A percentile compares a stretch with the other conserved stretches of the same genome.
These are phyloP conservation scores for Gardenia jasminoides DNA, from an alignment of 257 asterid genomes.

Conservation along the genomic window DNA sequence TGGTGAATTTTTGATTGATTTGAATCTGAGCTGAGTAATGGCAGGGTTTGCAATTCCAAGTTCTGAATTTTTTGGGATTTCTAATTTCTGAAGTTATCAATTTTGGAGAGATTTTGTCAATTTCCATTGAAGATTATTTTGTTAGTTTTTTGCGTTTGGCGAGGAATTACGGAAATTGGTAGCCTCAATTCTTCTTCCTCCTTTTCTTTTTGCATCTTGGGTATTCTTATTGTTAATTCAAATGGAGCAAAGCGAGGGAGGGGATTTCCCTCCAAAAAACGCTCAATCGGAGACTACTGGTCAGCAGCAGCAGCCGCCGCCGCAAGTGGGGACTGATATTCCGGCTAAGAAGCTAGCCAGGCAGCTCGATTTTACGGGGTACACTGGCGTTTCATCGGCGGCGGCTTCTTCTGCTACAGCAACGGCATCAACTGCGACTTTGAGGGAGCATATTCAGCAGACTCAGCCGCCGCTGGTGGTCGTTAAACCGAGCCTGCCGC, in stretches of 20 bases:
- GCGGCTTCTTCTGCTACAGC: conserved; percentile 15
- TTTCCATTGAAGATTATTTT: conserved; percentile 15
- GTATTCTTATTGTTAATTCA: conserved; percentile 12
- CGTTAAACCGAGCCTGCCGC: conserved; percentile 34
- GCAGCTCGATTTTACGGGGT: conserved; percentile 92
- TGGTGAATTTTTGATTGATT: conserved; percentile 24
- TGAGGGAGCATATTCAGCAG: conserved; percentile 36
- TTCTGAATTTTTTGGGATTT: conserved; percentile 13
- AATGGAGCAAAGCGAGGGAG: conserved; percentile 83
- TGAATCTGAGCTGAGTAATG: conserved; percentile 53
- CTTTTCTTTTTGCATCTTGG: background rate
- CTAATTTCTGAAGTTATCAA: conserved; percentile 20
- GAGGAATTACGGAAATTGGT: background rate
- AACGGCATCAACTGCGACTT: conserved; percentile 6
- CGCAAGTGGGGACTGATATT: conserved; percentile 32
- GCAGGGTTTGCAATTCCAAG: conserved; percentile 19
- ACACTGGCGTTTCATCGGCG: conserved; percentile 39
- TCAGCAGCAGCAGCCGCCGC: conserved; percentile 38
- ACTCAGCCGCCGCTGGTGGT: conserved; percentile 21
- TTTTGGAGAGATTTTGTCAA: conserved; percentile 18
- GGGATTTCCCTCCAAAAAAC: conserved; percentile 68
- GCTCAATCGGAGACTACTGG: conserved; percentile 48
- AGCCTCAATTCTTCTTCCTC: background rate
- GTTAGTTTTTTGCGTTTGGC: conserved; percentile 11
- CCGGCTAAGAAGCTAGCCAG: conserved; percentile 89